Conservation (phyloP, 208 protist genomes). For the Trypanosoma lewisi region DNA sequence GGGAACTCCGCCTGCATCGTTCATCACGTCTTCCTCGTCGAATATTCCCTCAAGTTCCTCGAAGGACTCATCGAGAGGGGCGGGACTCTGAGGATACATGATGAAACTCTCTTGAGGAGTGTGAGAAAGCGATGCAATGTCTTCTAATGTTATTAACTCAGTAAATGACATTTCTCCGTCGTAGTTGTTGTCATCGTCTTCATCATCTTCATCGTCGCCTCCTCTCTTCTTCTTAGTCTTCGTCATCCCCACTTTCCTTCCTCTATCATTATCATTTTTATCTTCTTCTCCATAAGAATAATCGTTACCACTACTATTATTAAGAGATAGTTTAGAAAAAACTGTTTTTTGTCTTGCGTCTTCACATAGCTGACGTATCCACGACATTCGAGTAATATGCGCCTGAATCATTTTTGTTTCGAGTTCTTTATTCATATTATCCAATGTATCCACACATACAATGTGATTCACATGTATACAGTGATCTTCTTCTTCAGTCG, state of each 20-base stretch:
- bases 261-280: neutral
- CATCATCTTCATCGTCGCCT: neutral
- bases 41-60: conserved; percentile 20
- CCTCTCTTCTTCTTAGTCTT: neutral
- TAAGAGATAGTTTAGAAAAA: neutral
- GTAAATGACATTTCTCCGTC: neutral
- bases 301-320: too few species aligned
- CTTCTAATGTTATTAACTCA: conserved; percentile 14
- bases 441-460: conserved; percentile 12
- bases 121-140: neutral
- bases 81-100: too few species aligned
- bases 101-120: too few species aligned
- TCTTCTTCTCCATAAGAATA: neutral
- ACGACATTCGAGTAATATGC: conserved; percentile 16
- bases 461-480: conserved; percentile 19
- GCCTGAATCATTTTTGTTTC: conserved; percentile 13
- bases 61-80: neutral
- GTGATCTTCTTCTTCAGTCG: neutral
- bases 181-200: neutral
- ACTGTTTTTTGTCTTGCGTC: neutral
- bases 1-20: neutral
- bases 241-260: neutral
- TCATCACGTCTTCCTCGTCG: neutral
- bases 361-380: conserved; percentile 23
- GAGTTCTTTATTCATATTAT: neutral